Conservation (phyloP, 495 filamentous ascomycete genomes). For the Podospora didyma region DNA sequence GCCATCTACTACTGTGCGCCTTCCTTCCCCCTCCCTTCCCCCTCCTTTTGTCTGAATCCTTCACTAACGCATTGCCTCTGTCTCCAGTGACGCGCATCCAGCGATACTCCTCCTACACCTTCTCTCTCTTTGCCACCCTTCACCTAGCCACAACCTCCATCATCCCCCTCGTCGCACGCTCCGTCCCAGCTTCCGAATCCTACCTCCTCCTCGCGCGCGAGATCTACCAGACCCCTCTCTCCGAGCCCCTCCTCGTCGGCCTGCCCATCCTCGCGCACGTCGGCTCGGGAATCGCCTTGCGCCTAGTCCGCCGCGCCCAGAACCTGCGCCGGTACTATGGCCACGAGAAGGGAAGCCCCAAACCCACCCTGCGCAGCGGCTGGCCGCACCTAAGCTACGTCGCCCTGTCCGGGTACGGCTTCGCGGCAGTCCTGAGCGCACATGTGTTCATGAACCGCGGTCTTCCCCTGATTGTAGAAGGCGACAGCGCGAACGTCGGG, state of each 20-base stretch:
- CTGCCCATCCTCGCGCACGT: constrained; percentile 56
- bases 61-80: constrained; percentile 4
- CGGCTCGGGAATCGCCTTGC: constrained; percentile 67
- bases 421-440: constrained; percentile 58
- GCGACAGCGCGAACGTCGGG: constrained; percentile 76
- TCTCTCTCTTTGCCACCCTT: constrained; percentile 69
- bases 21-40: constrained; percentile 11
- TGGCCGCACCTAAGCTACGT: constrained; percentile 69
- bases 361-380: constrained; percentile 30
- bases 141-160: constrained; percentile 80
- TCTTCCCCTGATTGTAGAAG: constrained; percentile 69
- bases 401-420: constrained; percentile 61
- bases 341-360: constrained; percentile 23
- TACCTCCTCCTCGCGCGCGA: constrained; percentile 65
- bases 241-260: constrained; percentile 60
- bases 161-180: constrained; percentile 58
- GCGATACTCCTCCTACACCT: constrained; percentile 82
- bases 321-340: constrained; percentile 68
- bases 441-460: constrained; percentile 70
- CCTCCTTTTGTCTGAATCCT: neutral
- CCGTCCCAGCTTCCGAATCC: constrained; percentile 52
- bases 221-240: constrained; percentile 76
- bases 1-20: constrained; percentile 60
- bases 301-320: constrained; percentile 64
- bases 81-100: constrained; percentile 70